Evolutionary conservation across 805 yeast genomes (phyloP), one percentile per base, ranked within the genome.

Genomic region (Kluyveromyces wickerhamii): DNA sequence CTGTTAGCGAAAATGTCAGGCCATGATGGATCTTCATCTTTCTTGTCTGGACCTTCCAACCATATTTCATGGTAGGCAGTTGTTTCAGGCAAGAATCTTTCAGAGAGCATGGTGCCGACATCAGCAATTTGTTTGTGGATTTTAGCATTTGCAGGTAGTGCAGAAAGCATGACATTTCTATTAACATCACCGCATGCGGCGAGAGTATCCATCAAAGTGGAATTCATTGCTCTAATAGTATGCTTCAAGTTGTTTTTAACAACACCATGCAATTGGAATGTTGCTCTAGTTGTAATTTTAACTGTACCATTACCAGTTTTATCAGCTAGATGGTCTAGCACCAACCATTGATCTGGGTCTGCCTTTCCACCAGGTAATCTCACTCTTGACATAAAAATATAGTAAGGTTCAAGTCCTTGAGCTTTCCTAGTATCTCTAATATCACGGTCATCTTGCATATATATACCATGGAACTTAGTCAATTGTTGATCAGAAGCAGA

Each of bases 121-220:
- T 68, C 65, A 27, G 78, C 71, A 44, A 89, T 71, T 63, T 88
- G 88, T 21, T 64, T 61, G 57, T 89, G 96, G 35, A 89, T 71
- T 53, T 77, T 77, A 34, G 87, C 83, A 54, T 86, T 86, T 20
- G 72, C 72, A 12, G 96, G 96, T 21, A 85, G 67, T n/a, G 95
- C 95, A 39, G 89, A 74, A 36, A 83, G 72, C 79, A 88, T 89
- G 28, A 89, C 96, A 56, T 89, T 89, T 73, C 97, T 81, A 66
- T 85, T 84, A 28, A 89, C 97, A 66, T 89, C 97, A 69, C 97
- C 97, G 70, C 96, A 89, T 1, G 97, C 97, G 40, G 95, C 97
- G 40, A 89, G 72, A 7, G 96, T 88, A 57, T 92, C 97, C 80
- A 89, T 72, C 49, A 89, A 71, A 5, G 79, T 81, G 12, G 94